These are phyloP conservation scores for Aquilaria yunnanensis DNA, from an alignment of 345 rosid genomes.

Conservation along the genomic window DNA sequence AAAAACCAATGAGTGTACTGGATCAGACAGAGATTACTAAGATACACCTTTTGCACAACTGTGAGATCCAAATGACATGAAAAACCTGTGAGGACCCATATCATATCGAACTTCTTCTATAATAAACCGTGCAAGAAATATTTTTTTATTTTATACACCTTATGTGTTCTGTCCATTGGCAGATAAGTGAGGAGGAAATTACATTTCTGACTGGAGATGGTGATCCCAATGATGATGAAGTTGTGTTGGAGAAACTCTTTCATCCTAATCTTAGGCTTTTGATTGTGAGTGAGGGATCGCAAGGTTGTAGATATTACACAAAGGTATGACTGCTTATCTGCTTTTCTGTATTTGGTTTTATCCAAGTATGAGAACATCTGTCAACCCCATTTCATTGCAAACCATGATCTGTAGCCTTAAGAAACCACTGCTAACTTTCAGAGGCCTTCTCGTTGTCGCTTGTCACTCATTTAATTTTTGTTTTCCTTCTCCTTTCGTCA, in stretches of 20 bases:
- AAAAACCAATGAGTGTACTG: neutral
- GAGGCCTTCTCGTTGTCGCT: too few species aligned
- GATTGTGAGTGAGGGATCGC: slow-evolving; percentile 84
- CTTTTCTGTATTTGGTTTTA: neutral
- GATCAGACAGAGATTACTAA: too few species aligned
- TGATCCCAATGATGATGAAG: slow-evolving; percentile 58
- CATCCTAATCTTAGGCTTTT: slow-evolving; percentile 84
- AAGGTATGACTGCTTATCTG: slow-evolving; percentile 36
- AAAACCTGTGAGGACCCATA: too few species aligned
- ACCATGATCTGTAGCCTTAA: neutral
- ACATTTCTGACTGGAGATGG: slow-evolving; percentile 63
- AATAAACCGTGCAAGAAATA: neutral
- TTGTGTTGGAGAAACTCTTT: slow-evolving; percentile 59
- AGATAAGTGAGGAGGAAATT: slow-evolving; percentile 96
- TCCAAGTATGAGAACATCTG: neutral
- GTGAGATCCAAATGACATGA: neutral
- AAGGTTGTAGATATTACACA: slow-evolving; percentile 94
- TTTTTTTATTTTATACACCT: neutral
- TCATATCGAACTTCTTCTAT: neutral
- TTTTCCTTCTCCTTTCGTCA: neutral
- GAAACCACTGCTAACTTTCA: neutral
- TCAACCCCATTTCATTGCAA: neutral
- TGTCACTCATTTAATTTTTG: too few species aligned
- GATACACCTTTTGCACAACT: neutral
- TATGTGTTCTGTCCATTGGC: slow-evolving; percentile 15